Percentiles rank a stretch among this genome's conserved stretches.
Evolutionary conservation across 176 grass and related monocot genomes (phyloP).

Genomic region (Pontederia crassipes): DNA sequence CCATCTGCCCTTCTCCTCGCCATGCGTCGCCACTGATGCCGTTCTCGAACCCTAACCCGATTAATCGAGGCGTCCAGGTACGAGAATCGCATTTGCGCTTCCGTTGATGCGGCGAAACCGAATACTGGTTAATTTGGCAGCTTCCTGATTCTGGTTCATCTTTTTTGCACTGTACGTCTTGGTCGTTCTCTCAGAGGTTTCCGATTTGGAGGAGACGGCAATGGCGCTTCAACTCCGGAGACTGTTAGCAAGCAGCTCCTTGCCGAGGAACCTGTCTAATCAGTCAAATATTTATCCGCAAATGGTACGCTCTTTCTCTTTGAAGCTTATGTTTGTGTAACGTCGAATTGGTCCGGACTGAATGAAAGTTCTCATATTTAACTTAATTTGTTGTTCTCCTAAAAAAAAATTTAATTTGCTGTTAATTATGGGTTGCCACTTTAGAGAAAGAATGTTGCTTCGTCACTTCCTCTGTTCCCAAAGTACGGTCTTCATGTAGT

Average conservation of each 20-base stretch:
- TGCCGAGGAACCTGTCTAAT: conserved; percentile 25
- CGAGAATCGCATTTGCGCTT: neutral
- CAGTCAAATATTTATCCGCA: conserved; percentile 16
- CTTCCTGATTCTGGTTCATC: neutral
- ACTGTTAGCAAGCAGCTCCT: conserved; percentile 39
- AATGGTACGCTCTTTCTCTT: conserved; percentile 33
- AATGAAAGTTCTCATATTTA: neutral
- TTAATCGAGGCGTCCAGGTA: neutral
- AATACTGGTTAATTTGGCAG: no score
- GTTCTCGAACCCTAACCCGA: neutral
- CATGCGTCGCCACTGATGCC: neutral
- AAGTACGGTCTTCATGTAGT: no score
- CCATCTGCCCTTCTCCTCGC: neutral
- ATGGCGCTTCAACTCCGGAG: conserved; percentile 79
- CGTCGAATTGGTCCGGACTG: neutral
- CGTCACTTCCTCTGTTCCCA: no score
- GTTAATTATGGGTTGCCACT: no score
- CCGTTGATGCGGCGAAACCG: neutral
- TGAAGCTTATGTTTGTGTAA: neutral
- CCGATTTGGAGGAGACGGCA: neutral
- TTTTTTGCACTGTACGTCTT: neutral
- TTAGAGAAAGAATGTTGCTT: no score
- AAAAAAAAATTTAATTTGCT: no score
- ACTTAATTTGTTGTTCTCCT: neutral
- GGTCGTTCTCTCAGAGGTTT: conserved; percentile 3